Base-by-base conservation (phyloP, 345 rosid species). In the Linum lewisii region DNA sequence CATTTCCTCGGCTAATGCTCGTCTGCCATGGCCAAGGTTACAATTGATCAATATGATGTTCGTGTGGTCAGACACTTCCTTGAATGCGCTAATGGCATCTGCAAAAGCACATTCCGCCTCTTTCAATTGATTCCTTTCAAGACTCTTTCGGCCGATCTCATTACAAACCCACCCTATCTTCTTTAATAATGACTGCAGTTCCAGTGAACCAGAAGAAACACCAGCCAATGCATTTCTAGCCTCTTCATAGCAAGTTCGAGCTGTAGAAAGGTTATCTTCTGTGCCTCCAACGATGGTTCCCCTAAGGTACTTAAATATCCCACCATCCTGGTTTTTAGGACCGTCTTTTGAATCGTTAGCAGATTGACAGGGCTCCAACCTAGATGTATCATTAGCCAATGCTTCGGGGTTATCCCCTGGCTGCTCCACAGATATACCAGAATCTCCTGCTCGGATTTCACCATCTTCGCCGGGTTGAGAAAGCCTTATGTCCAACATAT, bases 111-210 rank as follows among this genome's bases (percentile, higher is more conserved):
- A 77, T 77, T 92, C 95, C 60, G 95, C 98, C 71, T 75, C 75
- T 49, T 47, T 77, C 57, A 86, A 68, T 67, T 88, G 90, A 66
- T 80, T 88, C 58, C 78, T 76, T 67, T 60, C 84, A 16, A 92
- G 84, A 66, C 89, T 84, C 67, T 77, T 78, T 66, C 95, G 80
- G 63, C 98, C 95, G 64, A 92, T 77, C 76, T 92, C 98, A 56
- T 88, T 88, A 72, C 82, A 88, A 47, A 79, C 84, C 98, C 98
- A 92, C 51, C 98, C 96, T 69, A 84, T 84, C 84, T 82, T 92
- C 70, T 76, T 84, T 24, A 76, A 24, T 50, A 88, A 70, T 57
- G 88, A 82, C 26, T 76, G 83, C n/a, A 81, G 63, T 69, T 84
- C 95, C 49, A 56, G 66, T 23, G 79, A 78, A 44, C 69, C 65